Base-by-base conservation (phyloP, 345 rosid species). In the Cardamine chenopodiifolia region DNA sequence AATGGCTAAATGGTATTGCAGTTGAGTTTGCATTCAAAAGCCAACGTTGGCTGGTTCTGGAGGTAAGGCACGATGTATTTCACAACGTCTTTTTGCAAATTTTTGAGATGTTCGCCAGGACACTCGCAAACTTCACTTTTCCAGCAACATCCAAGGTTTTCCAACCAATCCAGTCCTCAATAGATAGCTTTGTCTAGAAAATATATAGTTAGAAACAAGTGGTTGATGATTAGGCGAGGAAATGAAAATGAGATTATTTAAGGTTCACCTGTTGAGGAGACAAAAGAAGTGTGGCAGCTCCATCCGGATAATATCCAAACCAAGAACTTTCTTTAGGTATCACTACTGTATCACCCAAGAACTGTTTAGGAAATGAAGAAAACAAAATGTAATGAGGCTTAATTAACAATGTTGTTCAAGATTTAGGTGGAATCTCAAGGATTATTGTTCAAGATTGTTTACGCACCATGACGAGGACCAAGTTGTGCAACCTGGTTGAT, bases 101-200 rank as follows among this genome's bases (percentile, higher is more conserved):
- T 91, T 57, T 82, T 75, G 1, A 88, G 88, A 79, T 91, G 97
- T 22, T 85, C 88, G 7, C 97, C 96, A 5, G 54, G 9, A 91
- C 92, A 56, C 83, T 86, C 3, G 90, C 66, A 69, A 76, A 91
- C 68, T 79, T 85, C 22, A 94, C 92, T 81, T 79, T 91, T 71
- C 95, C 90, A n/a, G 85, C 88, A 47, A 26, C 86, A 64, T 94
- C 86, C 45, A 94, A 66, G 0, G 83, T 68, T 73, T 82, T 86
- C 32, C 91, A 87, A 54, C 97, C 96, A 29, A 94, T 94, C 97
- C 98, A 94, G 57, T 94, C 98, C 75, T 91, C 97, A 0, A 19
- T 79, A 62, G 91, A 94, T 42, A 94, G 90, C 56, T 83, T 79
- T 58, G 97, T 94, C 98, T 94, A 83, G 74, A 77, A 4, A 37